Conservation (phyloP, 768 basidiomycete genomes). For the Leccinum barrowsii region DNA sequence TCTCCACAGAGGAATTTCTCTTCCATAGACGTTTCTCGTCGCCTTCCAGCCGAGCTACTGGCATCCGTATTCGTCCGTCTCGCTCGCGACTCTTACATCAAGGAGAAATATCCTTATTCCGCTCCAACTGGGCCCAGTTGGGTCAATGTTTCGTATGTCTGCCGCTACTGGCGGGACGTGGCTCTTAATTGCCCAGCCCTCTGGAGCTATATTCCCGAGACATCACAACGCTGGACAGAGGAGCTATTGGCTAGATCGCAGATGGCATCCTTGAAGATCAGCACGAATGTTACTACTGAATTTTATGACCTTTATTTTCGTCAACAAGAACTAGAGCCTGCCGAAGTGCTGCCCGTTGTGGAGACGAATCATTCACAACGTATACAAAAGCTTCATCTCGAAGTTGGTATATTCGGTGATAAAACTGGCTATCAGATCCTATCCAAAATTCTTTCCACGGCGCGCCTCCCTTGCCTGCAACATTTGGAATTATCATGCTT, state of each 20-base stretch:
- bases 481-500: neutral
- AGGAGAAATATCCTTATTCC: neutral
- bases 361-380: neutral
- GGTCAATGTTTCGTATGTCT: neutral
- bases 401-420: neutral
- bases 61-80: neutral
- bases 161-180: neutral
- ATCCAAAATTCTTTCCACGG: neutral
- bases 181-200: neutral
- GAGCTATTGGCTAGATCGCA: neutral
- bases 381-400: neutral
- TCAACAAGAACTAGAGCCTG: neutral
- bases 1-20: neutral
- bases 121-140: neutral
- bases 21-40: neutral
- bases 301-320: neutral
- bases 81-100: neutral
- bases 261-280: neutral
- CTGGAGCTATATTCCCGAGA: neutral
- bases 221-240: neutral
- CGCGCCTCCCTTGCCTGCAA: neutral
- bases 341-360: neutral
- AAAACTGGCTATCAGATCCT: neutral
- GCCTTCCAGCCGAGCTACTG: neutral
- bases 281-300: neutral